Base-by-base conservation (phyloP, 2,329 filamentous ascomycete species). In the Calonectria pseudoreteaudii region DNA sequence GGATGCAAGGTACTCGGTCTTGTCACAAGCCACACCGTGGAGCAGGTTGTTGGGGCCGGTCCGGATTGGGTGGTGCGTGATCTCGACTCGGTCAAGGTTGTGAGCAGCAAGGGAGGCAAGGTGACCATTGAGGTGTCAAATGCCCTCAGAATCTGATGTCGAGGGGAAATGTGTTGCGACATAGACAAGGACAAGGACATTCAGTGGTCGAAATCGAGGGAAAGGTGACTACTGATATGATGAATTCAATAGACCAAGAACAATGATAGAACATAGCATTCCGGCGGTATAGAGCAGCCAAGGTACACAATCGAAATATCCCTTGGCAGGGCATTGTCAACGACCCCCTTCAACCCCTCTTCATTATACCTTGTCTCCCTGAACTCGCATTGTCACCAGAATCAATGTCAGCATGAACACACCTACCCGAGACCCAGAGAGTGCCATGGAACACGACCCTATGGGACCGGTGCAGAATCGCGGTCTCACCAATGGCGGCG, bases 1-100 rank as follows among this genome's bases (percentile, higher is more conserved):
- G 95, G 95, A 2, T 98, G 94, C 86, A 93, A 91, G 81, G 96
- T 98, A 16, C 86, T 98, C 58, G 96, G 93, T n/a, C 86, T 98
- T 68, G 91, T 94, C 70, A 98, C 95, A 68, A 97, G 94, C 81
- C 96, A 98, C 86, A 91, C 90, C 31, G 87, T 93, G 58, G 91
- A 92, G 79, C 91, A 96, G 86, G 89, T 98, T 65, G 86, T 89
- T 74, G 91, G 90, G 60, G 95, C 95, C 6, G 93, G 91, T n/a
- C 95, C 96, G 56, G 95, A 98, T 86, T 98, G 94, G 93, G 92
- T 98, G 66, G 93, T 98, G 71, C 88, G 89, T 84, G 95, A 98
- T 85, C 88, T 98, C 86, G 87, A 89, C 71, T 95, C 94, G 77
- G 91, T 98, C 75, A 91, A 85, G 78, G 86, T 97, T 79, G 86